These are phyloP conservation scores for Pythium dissotocum DNA, from an alignment of 352 stramenopile genomes.

Conservation along the genomic window DNA sequence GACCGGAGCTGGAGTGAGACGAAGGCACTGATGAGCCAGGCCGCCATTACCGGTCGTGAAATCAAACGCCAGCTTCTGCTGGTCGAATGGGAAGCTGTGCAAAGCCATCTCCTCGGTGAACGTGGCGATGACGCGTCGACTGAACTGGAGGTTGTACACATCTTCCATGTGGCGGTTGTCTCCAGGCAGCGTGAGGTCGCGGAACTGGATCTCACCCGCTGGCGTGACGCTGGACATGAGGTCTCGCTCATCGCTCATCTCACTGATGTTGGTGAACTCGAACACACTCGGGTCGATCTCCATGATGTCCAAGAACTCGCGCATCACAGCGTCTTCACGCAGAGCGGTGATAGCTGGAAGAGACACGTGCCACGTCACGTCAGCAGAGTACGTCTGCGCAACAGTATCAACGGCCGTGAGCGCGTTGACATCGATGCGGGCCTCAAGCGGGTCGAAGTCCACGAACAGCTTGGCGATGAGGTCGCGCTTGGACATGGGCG, in stretches of 20 bases:
- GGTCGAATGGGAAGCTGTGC: slow-evolving; percentile 57
- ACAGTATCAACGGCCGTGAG: slow-evolving; percentile 34
- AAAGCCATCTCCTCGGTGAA: slow-evolving; percentile 64
- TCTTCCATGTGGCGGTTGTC: slow-evolving; percentile 9
- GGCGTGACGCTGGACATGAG: slow-evolving; percentile 22
- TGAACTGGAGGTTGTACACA: slow-evolving; percentile 38
- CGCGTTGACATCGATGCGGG: slow-evolving; percentile 32
- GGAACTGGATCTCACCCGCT: slow-evolving; percentile 14
- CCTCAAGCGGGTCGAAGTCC: slow-evolving; percentile 28
- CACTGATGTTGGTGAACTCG: slow-evolving; percentile 35
- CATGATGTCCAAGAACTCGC: slow-evolving; percentile 36
- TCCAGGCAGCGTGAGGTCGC: slow-evolving; percentile 8
- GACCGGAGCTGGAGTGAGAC: slow-evolving; percentile 32
- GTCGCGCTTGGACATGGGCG: slow-evolving; percentile 14
- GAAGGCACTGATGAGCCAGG: slow-evolving; percentile 32
- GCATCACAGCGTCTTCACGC: slow-evolving; percentile 32
- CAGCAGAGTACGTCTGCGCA: slow-evolving; percentile 32
- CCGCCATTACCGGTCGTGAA: slow-evolving; percentile 23
- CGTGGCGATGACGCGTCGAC: slow-evolving; percentile 38
- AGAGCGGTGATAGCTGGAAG: slow-evolving; percentile 31
- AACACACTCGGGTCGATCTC: slow-evolving; percentile 34
- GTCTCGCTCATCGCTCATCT: slow-evolving; percentile 19
- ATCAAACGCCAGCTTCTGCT: slow-evolving; percentile 23
- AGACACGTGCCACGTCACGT: slow-evolving; percentile 37
- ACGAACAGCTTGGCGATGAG: slow-evolving; percentile 29